These are phyloP conservation scores for Petunia axillaris DNA, from an alignment of 257 asterid genomes.

Conservation along the genomic window DNA sequence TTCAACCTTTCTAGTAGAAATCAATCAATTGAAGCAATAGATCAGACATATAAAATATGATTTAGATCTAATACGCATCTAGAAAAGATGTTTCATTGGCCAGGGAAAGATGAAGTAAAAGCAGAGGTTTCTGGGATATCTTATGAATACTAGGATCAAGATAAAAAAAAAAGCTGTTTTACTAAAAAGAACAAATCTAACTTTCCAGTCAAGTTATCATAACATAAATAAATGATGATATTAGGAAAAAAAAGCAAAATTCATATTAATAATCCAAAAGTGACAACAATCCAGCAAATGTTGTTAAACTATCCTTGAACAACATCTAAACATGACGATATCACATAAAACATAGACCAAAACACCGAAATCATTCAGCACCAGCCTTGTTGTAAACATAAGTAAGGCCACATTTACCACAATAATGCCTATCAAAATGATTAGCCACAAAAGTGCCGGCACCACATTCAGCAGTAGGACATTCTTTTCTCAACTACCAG, in stretches of 20 bases:
- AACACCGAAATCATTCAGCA: neutral
- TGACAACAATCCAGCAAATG: neutral
- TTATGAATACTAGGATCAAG: neutral
- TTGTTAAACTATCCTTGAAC: neutral
- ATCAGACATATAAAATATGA: neutral
- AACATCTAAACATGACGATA: neutral
- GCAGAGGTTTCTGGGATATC: neutral
- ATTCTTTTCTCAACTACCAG: conserved; percentile 23
- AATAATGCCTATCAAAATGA: conserved; percentile 26
- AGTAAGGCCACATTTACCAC: conserved; percentile 26
- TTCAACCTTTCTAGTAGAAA: neutral
- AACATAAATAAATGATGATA: neutral
- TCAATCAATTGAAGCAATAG: neutral
- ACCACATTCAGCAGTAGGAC: conserved; percentile 24
- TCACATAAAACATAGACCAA: neutral
- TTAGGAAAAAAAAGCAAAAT: neutral
- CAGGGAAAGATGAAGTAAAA: neutral
- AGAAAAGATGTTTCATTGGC: neutral
- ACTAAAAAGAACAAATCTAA: neutral
- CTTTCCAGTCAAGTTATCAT: neutral
- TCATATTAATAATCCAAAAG: neutral
- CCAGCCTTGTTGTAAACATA: conserved; percentile 22
- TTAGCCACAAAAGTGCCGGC: conserved; percentile 28
- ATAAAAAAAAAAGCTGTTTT: neutral
- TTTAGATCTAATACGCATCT: neutral